Evolutionary conservation across 768 basidiomycete species (phyloP).

Genomic region (Serendipita vermifera): DNA sequence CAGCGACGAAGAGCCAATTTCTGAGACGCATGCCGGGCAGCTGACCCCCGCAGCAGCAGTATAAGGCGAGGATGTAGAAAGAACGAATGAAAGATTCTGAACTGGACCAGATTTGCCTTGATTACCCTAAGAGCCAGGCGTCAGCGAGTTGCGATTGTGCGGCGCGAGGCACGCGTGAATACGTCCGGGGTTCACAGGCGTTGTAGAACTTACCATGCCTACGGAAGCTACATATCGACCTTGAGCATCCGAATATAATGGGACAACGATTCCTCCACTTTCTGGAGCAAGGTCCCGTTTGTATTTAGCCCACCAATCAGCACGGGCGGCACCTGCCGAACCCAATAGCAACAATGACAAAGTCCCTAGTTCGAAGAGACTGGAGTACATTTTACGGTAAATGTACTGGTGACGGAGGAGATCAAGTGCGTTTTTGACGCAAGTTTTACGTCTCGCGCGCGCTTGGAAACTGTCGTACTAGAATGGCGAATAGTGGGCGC

Average conservation of each 20-base stretch:
- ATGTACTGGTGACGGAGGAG: no score
- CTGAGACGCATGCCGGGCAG: neutral
- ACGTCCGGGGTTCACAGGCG: neutral
- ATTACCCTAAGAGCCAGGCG: neutral
- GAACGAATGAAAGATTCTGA: neutral
- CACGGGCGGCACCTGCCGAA: no score
- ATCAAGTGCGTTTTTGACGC: no score
- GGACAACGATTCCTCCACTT: neutral
- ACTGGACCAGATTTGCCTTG: neutral
- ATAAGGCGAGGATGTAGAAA: neutral
- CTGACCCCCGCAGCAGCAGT: neutral
- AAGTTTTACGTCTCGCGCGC: no score
- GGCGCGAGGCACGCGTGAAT: neutral
- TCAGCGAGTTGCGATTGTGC: neutral
- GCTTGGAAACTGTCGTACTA: no score
- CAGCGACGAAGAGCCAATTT: conserved; percentile 3
- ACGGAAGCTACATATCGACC: conserved; percentile 7
- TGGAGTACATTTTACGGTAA: no score
- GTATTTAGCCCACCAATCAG: no score
- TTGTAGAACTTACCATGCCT: neutral
- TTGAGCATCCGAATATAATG: neutral
- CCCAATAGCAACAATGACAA: no score
- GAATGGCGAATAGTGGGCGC: no score
- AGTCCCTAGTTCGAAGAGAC: no score
- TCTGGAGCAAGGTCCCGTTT: neutral